A percentile compares a stretch with the other conserved stretches of the same genome.
Evolutionary conservation across 441 rosid genomes (phyloP).

Genomic region (Aleurites moluccanus): DNA sequence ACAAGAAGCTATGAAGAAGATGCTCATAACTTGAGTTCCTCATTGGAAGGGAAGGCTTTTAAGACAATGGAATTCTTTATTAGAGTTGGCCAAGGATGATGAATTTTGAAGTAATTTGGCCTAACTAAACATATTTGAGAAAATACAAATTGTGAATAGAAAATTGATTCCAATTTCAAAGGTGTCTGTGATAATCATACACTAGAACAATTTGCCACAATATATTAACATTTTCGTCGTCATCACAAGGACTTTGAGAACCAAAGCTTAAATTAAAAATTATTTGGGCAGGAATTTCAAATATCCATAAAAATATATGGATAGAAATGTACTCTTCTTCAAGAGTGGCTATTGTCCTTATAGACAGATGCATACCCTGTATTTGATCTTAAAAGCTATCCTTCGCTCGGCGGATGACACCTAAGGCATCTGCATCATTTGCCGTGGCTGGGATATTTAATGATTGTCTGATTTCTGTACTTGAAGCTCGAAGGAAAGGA

Average conservation of each 20-base stretch:
- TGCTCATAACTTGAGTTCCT: too few relatives aligned
- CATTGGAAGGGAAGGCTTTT: too few relatives aligned
- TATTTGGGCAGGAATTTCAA: neutral
- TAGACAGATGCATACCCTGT: conserved; percentile 23
- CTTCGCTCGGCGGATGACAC: conserved; percentile 69
- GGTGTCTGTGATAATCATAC: neutral
- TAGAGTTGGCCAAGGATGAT: too few relatives aligned
- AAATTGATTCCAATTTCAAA: neutral
- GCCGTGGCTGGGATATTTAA: conserved; percentile 59
- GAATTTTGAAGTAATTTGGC: neutral
- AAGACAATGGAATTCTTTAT: too few relatives aligned
- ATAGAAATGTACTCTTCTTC: neutral
- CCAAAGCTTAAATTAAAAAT: neutral
- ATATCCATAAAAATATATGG: conserved; percentile 4
- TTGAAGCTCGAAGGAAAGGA: conserved; percentile 85
- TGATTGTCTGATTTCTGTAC: conserved; percentile 59
- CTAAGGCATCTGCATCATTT: conserved; percentile 65
- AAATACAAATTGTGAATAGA: neutral
- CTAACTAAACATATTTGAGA: neutral
- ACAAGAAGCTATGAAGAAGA: too few relatives aligned
- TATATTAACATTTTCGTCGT: neutral
- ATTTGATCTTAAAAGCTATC: conserved; percentile 54
- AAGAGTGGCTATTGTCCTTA: conserved; percentile 29
- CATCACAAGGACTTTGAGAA: conserved; percentile 9
- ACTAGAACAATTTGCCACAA: neutral